Percentiles rank a stretch among this genome's conserved stretches.
Evolutionary conservation across 306 rosid genomes (phyloP).

Genomic region (Oxytropis ochrocephala): DNA sequence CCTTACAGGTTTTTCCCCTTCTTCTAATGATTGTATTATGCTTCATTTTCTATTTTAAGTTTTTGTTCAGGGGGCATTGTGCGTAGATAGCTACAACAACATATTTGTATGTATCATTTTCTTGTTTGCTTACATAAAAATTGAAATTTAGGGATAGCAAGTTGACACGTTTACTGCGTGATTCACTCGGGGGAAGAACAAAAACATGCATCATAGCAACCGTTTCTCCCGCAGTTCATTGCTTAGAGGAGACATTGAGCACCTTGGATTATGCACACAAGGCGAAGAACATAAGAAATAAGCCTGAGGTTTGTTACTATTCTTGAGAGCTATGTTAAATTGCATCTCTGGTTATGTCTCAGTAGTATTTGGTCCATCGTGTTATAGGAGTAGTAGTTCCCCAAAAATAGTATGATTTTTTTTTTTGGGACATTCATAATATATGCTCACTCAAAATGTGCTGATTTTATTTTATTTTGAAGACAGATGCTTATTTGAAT

Average conservation of each 20-base stretch:
- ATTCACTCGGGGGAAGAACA: slow-evolving; percentile 98
- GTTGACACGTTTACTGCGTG: slow-evolving; percentile 91
- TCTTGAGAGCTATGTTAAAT: not conserved
- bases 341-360: not conserved
- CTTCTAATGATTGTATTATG: not conserved
- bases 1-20: slow-evolving; percentile 69
- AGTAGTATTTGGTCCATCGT: not conserved
- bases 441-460: not conserved
- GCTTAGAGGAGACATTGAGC: slow-evolving; percentile 92
- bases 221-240: slow-evolving; percentile 96
- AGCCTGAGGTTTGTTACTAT: slow-evolving; percentile 74
- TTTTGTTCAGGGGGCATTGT: not conserved
- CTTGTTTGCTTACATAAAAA: slow-evolving; percentile 5
- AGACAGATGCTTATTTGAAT: not conserved
- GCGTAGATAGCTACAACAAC: not conserved
- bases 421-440: not conserved
- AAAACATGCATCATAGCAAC: slow-evolving; percentile 99
- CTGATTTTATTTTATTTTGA: not conserved
- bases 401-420: not conserved
- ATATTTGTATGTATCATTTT: not conserved
- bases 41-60: not conserved
- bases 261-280: slow-evolving; percentile 95
- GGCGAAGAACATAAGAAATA: slow-evolving; percentile 85
- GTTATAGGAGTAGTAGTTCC: not conserved
- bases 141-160: slow-evolving; percentile 82